phyloP scores from a whole-genome alignment of 768 basidiomycete genomes.

The Cytidiella melzeri region DNA sequence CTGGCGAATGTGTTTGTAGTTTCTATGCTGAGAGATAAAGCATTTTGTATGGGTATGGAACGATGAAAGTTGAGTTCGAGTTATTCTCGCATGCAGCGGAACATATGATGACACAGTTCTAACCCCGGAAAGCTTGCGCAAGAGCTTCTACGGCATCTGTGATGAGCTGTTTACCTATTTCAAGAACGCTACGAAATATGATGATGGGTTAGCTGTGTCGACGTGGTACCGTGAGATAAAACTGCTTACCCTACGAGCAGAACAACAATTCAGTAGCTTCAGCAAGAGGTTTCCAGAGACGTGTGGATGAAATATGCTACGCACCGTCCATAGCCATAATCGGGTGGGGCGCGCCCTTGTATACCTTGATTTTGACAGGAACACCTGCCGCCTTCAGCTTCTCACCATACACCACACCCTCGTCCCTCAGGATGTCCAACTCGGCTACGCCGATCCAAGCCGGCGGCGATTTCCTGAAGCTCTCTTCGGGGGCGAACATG shows the following conservation, averaged over 20 bases:
- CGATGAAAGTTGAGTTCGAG: too few relatives aligned
- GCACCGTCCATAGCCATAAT: slow-evolving; percentile 71
- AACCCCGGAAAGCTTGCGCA: slow-evolving; percentile 23
- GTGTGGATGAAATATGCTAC: slow-evolving; percentile 20
- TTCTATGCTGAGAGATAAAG: too few relatives aligned
- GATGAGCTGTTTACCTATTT: slow-evolving; percentile 32
- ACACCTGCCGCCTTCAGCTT: slow-evolving; percentile 49
- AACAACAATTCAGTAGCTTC: too few relatives aligned
- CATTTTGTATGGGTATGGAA: too few relatives aligned
- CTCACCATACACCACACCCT: slow-evolving; percentile 58
- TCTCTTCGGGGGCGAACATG: slow-evolving; percentile 54
- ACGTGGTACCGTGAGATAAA: background rate
- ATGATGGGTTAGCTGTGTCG: background rate
- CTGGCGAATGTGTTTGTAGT: too few relatives aligned
- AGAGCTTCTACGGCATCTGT: slow-evolving; percentile 31
- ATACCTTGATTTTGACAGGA: slow-evolving; percentile 46
- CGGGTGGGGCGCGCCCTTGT: slow-evolving; percentile 63
- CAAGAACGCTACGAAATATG: slow-evolving; percentile 27
- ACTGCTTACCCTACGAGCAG: slow-evolving; percentile 11
- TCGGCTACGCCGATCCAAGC: slow-evolving; percentile 63
- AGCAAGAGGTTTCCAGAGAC: too few relatives aligned
- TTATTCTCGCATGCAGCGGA: too few relatives aligned
- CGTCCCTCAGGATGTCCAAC: slow-evolving; percentile 59
- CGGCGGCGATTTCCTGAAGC: slow-evolving; percentile 44
- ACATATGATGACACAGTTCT: too few relatives aligned